These are phyloP conservation scores for Grosmannia serpens DNA, from an alignment of 2,329 filamentous ascomycete genomes.

Conservation along the genomic window DNA sequence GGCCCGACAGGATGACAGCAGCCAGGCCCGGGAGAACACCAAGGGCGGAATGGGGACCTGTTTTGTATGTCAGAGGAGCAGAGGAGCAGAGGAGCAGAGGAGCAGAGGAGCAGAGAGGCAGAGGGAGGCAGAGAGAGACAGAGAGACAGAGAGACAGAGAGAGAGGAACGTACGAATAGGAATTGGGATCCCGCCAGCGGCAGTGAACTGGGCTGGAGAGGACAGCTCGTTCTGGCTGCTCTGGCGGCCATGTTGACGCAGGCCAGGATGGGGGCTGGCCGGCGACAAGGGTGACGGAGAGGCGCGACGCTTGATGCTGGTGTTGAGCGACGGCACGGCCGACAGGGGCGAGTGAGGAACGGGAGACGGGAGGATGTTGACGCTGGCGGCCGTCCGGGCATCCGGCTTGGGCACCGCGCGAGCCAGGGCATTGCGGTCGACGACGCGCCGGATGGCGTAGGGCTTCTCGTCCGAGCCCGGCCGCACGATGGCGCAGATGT, in stretches of 20 bases:
- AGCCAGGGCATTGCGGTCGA: slow-evolving; percentile 36
- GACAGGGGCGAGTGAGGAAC: slow-evolving; percentile 5
- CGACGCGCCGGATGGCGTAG: slow-evolving; percentile 36
- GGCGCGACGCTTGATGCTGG: slow-evolving; percentile 5
- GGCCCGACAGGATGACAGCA: slow-evolving; percentile 40
- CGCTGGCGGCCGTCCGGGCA: slow-evolving; percentile 3
- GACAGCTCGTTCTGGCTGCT: background rate
- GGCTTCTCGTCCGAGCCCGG: slow-evolving; percentile 30
- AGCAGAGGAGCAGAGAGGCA: background rate
- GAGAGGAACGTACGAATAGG: slow-evolving; percentile 32
- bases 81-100: background rate
- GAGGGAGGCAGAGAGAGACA: too few species aligned
- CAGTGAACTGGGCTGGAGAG: background rate
- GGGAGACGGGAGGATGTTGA: slow-evolving; percentile 9
- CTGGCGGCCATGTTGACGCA: background rate
- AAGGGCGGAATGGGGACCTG: slow-evolving; percentile 37
- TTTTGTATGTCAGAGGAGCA: background rate
- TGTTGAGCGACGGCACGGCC: slow-evolving; percentile 10
- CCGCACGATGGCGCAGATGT: slow-evolving; percentile 31
- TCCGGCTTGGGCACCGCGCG: slow-evolving; percentile 29
- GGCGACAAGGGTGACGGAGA: slow-evolving; percentile 1
- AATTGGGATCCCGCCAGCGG: slow-evolving; percentile 19
- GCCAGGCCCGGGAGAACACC: slow-evolving; percentile 41
- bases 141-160: too few species aligned
- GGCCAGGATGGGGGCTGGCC: slow-evolving; percentile 3